Base-by-base conservation (phyloP, 495 filamentous ascomycete genomes). In the Tuber calosporum region DNA sequence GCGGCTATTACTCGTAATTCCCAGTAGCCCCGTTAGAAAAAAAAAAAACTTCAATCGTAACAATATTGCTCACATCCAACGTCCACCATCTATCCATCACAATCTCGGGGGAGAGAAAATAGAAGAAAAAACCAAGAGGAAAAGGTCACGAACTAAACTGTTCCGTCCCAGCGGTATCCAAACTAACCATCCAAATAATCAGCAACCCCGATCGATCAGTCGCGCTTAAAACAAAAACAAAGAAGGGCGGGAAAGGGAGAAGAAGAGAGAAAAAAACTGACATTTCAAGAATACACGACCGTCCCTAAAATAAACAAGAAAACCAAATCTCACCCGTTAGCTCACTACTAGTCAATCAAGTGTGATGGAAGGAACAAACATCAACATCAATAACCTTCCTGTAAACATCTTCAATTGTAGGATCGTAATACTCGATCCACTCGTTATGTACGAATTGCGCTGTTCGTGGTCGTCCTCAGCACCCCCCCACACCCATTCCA, bases 401-500 rank as follows among this genome's bases (percentile, higher is more conserved):
- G 83, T 98, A 99, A 66, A 95, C 97, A 84, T 99, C 93, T 84
- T 99, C 95, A 81, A 99, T 98, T 13, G 95, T 99, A 5, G 95
- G 95, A 83, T 99, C 95, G 84, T 99, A 99, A 83, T 91, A 94
- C 84, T 99, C 95, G 82, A 99, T 97, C 93, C 96, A 99, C 67
- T 97, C 92, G 86, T 97, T 96, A 83, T 98, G 95, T 30, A 98
- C 95, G 83, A 99, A 99, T 87, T 99, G 95, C 76, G 95, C 95
- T 97, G 84, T 80, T 74, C 72, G 68, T 69, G 69, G 80, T 77
- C 75, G 76, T 77, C 66, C 66, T 58, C 36, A 67, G 53, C 43
- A 77, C 79, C 75, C 72, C 70, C 72, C 81, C 73, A 79, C 76
- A 73, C 48, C 74, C 67, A 74, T 74, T 74, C 69, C 34, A 72